Conservation (phyloP, 805 yeast genomes). For the Monosporozyma aquatica region DNA sequence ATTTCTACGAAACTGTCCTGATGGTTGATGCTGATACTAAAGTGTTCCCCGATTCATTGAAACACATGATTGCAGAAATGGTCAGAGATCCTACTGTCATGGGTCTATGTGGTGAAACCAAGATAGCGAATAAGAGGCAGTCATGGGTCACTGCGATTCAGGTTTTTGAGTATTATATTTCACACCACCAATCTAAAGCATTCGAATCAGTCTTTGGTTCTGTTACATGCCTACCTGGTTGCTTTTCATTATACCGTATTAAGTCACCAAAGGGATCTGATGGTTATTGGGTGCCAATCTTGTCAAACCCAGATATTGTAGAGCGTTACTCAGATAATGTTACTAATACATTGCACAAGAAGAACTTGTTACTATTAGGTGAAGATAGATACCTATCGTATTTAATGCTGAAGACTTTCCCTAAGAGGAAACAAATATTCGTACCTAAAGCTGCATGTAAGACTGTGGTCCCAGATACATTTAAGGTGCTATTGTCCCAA, state of each 20-base stretch:
- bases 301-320: constrained; percentile 88
- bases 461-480: constrained; percentile 76
- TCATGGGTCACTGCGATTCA: constrained; percentile 92
- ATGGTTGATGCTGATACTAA: constrained; percentile 96
- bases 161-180: constrained; percentile 86
- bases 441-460: constrained; percentile 89
- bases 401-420: constrained; percentile 80
- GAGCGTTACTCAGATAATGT: constrained; percentile 85
- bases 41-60: constrained; percentile 76
- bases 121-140: constrained; percentile 70
- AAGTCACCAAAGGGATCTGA: constrained; percentile 76
- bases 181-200: constrained; percentile 91
- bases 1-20: constrained; percentile 66
- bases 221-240: constrained; percentile 92
- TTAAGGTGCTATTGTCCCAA: constrained; percentile 74
- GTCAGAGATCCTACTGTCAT: constrained; percentile 76
- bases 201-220: constrained; percentile 90
- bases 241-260: constrained; percentile 87
- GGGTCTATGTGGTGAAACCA: constrained; percentile 95
- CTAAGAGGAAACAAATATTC: constrained; percentile 78
- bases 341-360: constrained; percentile 73
- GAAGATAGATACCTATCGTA: constrained; percentile 84
- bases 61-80: constrained; percentile 87
- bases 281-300: constrained; percentile 86
- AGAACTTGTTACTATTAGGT: constrained; percentile 76